phyloP scores from a whole-genome alignment of 2,329 filamentous ascomycete species.

The Macroventuria anomochaeta region DNA sequence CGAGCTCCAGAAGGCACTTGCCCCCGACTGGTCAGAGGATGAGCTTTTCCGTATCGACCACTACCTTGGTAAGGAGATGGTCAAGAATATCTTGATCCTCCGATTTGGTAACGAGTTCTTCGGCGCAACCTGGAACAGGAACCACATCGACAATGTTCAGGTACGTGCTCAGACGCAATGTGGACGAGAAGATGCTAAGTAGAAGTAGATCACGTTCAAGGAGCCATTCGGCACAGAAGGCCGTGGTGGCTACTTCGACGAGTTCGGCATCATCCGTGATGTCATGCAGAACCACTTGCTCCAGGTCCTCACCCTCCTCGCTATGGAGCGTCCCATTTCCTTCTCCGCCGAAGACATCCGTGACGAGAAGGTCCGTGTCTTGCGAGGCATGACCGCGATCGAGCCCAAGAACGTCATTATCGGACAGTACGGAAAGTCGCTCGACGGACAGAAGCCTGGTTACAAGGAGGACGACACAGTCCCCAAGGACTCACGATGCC shows the following conservation, averaged over 20 bases:
- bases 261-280: constrained; percentile 98
- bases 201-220: constrained; percentile 87
- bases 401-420: constrained; percentile 99
- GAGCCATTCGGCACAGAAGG: constrained; percentile 99
- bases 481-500: constrained; percentile 94
- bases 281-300: constrained; percentile 99
- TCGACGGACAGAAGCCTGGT: constrained; percentile 93
- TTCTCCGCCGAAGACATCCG: constrained; percentile 98
- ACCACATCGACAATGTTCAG: constrained; percentile 99
- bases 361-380: constrained; percentile 97
- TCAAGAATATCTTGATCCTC: constrained; percentile 98
- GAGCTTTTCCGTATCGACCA: constrained; percentile 99
- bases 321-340: constrained; percentile 98
- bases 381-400: constrained; percentile 90
- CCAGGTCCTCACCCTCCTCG: constrained; percentile 92
- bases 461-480: constrained; percentile 99
- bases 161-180: constrained; percentile 39
- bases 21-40: constrained; percentile 98
- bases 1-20: constrained; percentile 91
- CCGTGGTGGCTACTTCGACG: constrained; percentile 97
- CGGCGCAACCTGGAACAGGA: constrained; percentile 97
- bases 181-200: constrained; percentile 16
- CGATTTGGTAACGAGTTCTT: constrained; percentile 99
- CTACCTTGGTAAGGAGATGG: constrained; percentile 99
- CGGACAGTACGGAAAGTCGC: constrained; percentile 94